Percentiles rank a stretch among this genome's conserved stretches.
Evolutionary conservation across 1,284 basidiomycete species (phyloP).

Genomic region (Chalciporus sp.): DNA sequence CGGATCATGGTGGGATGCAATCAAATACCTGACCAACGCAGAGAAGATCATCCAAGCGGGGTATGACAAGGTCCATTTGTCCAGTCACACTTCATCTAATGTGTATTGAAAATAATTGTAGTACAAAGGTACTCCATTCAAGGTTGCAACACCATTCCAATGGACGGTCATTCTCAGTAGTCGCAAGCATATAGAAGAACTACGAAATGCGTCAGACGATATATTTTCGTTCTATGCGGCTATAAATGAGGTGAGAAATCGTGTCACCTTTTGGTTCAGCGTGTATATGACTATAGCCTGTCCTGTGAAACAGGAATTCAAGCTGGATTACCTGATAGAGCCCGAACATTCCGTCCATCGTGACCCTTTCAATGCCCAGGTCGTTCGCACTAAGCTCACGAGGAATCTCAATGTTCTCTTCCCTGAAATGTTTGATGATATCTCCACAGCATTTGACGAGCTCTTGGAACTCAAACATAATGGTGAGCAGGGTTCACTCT

Average conservation of each 20-base stretch:
- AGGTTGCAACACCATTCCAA: slow-evolving; percentile 37
- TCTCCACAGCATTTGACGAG: slow-evolving; percentile 34
- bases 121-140: slow-evolving; percentile 42
- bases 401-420: slow-evolving; percentile 31
- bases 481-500: slow-evolving; percentile 14
- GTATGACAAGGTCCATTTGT: slow-evolving; percentile 16
- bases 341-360: slow-evolving; percentile 11
- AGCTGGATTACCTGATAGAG: slow-evolving; percentile 32
- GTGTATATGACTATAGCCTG: background rate
- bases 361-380: slow-evolving; percentile 33
- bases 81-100: too few species aligned
- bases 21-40: background rate
- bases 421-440: slow-evolving; percentile 36
- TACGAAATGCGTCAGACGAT: slow-evolving; percentile 42
- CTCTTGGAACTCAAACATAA: slow-evolving; percentile 15
- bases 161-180: slow-evolving; percentile 46
- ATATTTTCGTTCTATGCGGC: slow-evolving; percentile 40
- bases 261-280: background rate
- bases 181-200: slow-evolving; percentile 41
- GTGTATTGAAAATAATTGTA: slow-evolving; percentile 6
- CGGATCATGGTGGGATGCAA: slow-evolving; percentile 15
- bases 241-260: slow-evolving; percentile 33
- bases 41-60: slow-evolving; percentile 18
- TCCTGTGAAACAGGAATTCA: slow-evolving; percentile 15
- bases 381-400: slow-evolving; percentile 31